These are phyloP conservation scores for Phaffia tasmanica DNA, from an alignment of 768 basidiomycete genomes.

Conservation along the genomic window DNA sequence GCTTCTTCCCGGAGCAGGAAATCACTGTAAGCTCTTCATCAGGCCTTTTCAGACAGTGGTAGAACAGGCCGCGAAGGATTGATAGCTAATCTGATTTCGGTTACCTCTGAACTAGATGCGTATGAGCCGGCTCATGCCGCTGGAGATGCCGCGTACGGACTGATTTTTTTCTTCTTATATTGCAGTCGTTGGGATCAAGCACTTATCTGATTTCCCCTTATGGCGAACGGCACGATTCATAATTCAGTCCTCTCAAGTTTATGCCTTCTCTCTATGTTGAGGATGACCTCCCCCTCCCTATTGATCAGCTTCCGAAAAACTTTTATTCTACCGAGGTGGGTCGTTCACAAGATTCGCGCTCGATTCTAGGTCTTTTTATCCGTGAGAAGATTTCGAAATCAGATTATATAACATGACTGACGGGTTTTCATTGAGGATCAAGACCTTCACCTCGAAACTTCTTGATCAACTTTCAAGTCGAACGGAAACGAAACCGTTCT, in stretches of 20 bases:
- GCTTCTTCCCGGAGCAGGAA: slow-evolving; percentile 30
- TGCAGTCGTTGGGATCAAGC: background rate
- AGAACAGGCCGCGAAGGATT: too few relatives aligned
- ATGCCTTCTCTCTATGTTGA: slow-evolving; percentile 31
- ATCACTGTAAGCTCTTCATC: slow-evolving; percentile 29
- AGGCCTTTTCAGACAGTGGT: background rate
- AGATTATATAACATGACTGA: background rate
- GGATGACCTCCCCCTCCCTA: slow-evolving; percentile 28
- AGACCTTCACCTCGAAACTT: slow-evolving; percentile 10
- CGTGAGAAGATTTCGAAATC: too few relatives aligned
- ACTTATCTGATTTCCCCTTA: background rate
- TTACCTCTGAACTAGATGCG: background rate
- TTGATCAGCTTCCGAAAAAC: slow-evolving; percentile 28
- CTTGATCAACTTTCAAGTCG: background rate
- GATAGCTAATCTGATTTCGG: slow-evolving; percentile 12
- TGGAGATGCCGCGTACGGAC: slow-evolving; percentile 11
- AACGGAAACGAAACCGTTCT: slow-evolving; percentile 32
- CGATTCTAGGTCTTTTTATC: too few relatives aligned
- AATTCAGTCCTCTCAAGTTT: slow-evolving; percentile 30
- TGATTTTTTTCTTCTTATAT: background rate
- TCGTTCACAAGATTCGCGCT: slow-evolving; percentile 29
- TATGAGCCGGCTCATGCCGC: slow-evolving; percentile 22
- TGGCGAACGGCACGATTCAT: slow-evolving; percentile 30
- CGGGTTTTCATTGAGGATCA: slow-evolving; percentile 25
- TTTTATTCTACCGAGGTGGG: slow-evolving; percentile 31